A percentile compares a stretch with the other conserved stretches of the same genome.
Evolutionary conservation across 1,284 basidiomycete species (phyloP).

Genomic region (Puccinia polysora): DNA sequence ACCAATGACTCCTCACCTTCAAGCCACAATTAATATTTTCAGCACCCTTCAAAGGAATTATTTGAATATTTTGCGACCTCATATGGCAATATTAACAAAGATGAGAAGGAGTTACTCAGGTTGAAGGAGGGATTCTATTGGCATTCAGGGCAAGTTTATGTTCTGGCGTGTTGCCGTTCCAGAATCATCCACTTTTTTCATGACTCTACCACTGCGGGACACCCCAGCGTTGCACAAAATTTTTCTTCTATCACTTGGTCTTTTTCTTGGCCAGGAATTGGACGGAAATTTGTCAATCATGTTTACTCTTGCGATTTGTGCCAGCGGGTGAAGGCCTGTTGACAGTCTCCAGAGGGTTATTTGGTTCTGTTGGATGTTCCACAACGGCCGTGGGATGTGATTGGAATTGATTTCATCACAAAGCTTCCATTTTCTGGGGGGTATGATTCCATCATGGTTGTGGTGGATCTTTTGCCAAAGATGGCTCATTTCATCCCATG

Average conservation of each 20-base stretch:
- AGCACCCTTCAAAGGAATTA: not conserved
- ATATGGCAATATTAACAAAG: not conserved
- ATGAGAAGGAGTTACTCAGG: not conserved
- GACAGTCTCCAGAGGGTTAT: not conserved
- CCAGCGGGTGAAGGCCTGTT: not conserved
- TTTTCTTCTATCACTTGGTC: not conserved
- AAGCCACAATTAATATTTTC: not conserved
- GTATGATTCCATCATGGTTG: constrained; percentile 55
- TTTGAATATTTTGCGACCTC: not conserved
- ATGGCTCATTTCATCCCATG: constrained; percentile 52
- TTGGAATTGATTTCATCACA: constrained; percentile 58
- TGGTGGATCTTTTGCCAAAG: constrained; percentile 57
- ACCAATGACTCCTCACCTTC: not conserved
- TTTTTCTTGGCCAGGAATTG: not conserved
- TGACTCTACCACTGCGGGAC: not conserved
- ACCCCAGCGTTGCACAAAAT: not conserved
- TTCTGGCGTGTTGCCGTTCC: not conserved
- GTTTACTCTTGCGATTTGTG: constrained; percentile 6
- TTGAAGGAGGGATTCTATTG: not conserved
- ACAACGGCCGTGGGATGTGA: constrained; percentile 53
- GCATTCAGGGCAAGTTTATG: not conserved
- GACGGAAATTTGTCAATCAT: not conserved
- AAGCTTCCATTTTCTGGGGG: constrained; percentile 54
- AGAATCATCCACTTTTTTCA: not conserved
- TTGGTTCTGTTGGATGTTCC: not conserved